Evolutionary conservation across 805 yeast species (phyloP).

Genomic region (Suhomyces kilbournensis): DNA sequence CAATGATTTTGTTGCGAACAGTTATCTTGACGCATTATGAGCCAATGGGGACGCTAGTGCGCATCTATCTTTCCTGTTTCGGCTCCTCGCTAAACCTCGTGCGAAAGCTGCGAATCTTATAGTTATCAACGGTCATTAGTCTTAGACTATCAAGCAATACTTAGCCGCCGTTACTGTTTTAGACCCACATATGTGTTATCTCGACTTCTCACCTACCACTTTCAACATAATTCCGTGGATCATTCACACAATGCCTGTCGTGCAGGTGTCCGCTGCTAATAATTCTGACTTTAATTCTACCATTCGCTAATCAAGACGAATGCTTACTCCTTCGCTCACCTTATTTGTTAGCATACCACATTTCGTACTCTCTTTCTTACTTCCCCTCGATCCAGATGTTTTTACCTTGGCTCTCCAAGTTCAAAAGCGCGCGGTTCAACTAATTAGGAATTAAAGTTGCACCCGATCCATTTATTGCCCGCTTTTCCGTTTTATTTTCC

Average conservation of each 20-base stretch:
- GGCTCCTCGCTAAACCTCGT: not conserved
- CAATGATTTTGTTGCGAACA: not conserved
- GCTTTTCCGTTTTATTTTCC: not conserved
- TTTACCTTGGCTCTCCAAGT: not conserved
- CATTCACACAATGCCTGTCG: not conserved
- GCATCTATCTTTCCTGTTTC: not conserved
- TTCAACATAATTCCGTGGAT: not conserved
- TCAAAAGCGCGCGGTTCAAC: not conserved
- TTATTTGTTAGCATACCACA: not conserved
- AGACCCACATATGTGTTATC: not conserved
- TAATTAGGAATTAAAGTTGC: not conserved
- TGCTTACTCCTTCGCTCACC: not conserved
- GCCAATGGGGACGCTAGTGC: not conserved
- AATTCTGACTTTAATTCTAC: too few relatives aligned
- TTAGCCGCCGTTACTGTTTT: not conserved
- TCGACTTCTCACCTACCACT: not conserved
- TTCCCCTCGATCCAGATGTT: not conserved
- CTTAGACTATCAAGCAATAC: not conserved
- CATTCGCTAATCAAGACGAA: not conserved
- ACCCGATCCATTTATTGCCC: not conserved
- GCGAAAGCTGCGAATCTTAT: not conserved
- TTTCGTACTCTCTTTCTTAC: not conserved
- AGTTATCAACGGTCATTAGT: not conserved
- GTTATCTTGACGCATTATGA: too few relatives aligned
- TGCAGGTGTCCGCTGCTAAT: too few relatives aligned